Base-by-base conservation (phyloP, 306 rosid genomes). In the Citrullus colocynthis region DNA sequence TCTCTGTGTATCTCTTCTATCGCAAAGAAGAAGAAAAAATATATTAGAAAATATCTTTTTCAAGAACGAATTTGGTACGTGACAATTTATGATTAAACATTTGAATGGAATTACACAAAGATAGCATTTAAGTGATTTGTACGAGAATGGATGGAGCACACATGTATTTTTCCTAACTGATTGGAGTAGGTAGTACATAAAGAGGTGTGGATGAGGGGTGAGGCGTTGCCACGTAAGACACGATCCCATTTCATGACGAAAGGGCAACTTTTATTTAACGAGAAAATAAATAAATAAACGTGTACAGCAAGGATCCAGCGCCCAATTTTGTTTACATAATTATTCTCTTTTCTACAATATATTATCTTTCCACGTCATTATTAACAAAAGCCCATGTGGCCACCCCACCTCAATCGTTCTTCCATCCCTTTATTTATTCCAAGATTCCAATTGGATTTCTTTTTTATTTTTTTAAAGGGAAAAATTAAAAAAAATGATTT, bases 241-340 rank as follows among this genome's bases (percentile, higher is more conserved):
- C 6, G 21, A 71, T 28, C 15, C 3, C 0, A 71, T 30, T 18
- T 18, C 59, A 24, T 48, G 9, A 48, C 16, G 16, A 48, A 48
- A 48, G 16, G 10, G 15, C 5, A 0, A 10, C 15, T 48, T 48
- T 48, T 48, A 48, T 48, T 48, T 1, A 48, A 52, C 57, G 7
- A 52, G 57, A 52, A 6, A 52, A 52, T 1, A 16, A 52, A 52
- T 0, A 52, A 52, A 52, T 52, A 52, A 71, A 71, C 59, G 76
- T 71, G 76, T 71, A 71, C 59, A 71, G 76, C 58, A 71, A 48
- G 76, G 76, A 48, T 45, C 76, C 76, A 71, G 59, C 76, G 1
- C 20, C 41, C 36, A 5, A 66, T 24, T 39, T 67, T 18, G 9
- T 67, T 45, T 21, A 45, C 1, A 24, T 24, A 20, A n/a, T 10